phyloP scores from a whole-genome alignment of 129 eudicot species.

The Flaveria ramosissima region DNA sequence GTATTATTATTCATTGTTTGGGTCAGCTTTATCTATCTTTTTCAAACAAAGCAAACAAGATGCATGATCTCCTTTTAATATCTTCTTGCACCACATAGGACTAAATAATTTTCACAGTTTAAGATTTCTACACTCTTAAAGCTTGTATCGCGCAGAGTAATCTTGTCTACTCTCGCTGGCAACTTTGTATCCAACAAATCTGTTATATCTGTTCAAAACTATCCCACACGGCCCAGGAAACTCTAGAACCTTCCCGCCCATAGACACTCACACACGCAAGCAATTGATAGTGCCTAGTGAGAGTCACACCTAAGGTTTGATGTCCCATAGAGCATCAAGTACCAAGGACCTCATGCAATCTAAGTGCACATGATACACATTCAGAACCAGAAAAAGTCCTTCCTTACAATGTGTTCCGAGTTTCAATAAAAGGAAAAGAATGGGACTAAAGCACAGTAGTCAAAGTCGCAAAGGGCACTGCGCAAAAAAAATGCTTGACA shows the following conservation, averaged over 20 bases:
- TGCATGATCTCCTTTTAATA: neutral
- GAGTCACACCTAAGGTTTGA: neutral
- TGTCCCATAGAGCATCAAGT: neutral
- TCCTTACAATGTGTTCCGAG: neutral
- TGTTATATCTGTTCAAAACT: neutral
- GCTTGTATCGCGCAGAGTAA: neutral
- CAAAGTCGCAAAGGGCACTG: neutral
- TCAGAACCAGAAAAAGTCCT: neutral
- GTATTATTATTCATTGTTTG: no score
- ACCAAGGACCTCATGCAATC: neutral
- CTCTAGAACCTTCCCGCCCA: neutral
- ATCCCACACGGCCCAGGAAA: neutral
- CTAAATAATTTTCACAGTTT: neutral
- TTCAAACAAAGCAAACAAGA: neutral
- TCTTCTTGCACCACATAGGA: neutral
- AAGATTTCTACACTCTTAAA: no score
- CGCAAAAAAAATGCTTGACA: neutral
- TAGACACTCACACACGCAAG: no score
- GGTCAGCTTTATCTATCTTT: no score
- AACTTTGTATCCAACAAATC: neutral
- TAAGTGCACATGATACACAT: neutral
- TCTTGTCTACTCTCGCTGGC: neutral
- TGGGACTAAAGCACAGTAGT: neutral
- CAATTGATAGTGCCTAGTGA: neutral
- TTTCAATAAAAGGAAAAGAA: neutral